Conservation (phyloP, 163 green algal genomes). For the Coccomyxa subellipsoidea region DNA sequence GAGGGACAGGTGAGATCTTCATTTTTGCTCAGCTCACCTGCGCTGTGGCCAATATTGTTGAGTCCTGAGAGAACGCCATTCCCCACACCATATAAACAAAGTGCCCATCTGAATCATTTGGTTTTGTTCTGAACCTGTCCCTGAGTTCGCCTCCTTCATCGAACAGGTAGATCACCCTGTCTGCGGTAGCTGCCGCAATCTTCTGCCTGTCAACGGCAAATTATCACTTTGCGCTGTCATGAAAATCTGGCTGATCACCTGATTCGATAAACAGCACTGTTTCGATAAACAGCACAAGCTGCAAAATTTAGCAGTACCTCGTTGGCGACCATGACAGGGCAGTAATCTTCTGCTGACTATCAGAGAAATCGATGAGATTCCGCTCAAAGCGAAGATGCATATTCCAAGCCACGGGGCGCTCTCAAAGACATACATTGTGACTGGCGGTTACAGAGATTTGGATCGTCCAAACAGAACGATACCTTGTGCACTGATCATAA, state of each 20-base stretch:
- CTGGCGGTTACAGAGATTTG: background rate
- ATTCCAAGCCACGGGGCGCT: background rate
- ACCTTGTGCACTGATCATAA: too few relatives aligned
- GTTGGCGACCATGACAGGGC: background rate
- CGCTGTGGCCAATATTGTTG: background rate
- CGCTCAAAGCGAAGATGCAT: background rate
- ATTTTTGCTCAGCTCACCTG: background rate
- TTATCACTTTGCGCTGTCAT: too few relatives aligned
- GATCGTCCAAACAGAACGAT: too few relatives aligned
- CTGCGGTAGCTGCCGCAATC: background rate
- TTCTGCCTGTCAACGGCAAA: background rate
- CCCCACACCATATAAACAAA: background rate
- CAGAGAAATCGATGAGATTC: background rate
- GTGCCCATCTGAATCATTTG: background rate
- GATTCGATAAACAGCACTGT: too few relatives aligned
- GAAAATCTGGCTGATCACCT: too few relatives aligned
- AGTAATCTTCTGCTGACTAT: background rate
- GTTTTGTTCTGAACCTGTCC: background rate
- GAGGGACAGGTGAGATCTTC: background rate
- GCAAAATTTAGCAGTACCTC: background rate
- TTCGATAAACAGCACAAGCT: too few relatives aligned
- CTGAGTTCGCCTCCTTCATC: background rate
- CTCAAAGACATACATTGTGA: too few relatives aligned
- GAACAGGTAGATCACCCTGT: background rate
- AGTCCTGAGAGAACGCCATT: background rate